Base-by-base conservation (phyloP, 1,139 yeast species). In the Zygotorulaspora mrakii region DNA sequence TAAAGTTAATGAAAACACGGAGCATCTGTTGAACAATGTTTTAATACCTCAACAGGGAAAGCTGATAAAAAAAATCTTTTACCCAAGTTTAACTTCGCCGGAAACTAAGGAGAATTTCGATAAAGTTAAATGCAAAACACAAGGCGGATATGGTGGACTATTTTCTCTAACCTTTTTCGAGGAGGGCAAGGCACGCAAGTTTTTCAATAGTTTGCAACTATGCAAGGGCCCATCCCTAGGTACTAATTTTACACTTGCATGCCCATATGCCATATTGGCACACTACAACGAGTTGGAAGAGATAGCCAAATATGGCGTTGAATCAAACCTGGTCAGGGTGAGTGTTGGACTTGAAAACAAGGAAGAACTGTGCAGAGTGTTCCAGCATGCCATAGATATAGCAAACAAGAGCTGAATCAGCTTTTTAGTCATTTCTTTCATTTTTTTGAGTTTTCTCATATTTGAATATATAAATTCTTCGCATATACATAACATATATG, bases 191-290 rank as follows among this genome's bases (percentile, higher is more conserved):
- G 95, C 96, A 0, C 71, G 73, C 31, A 69, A 68, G 20, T 91
- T 91, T 59, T 91, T 83, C 67, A 84, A 91, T 62, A 71, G 78
- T 2, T 74, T 85, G 35, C 70, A 75, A 35, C 67, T 89, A 42
- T 86, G 91, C 48, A 91, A 91, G 63, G 97, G 97, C 2, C 97
- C 97, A 3, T 84, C 95, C 12, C 71, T 91, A 52, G 97, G 97
- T 4, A 88, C 97, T 0, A 91, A 87, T 62, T 87, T 88, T 67
- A 87, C 97, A 0, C 70, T 89, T 54, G 89, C 87, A 3, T 87
- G 95, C 57, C 97, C 97, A 6, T 91, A 91, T 63, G 76, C 96
- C 3, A 76, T 91, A 34, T 71, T 91, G 46, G 96, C 96, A 0
- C 96, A 91, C 62, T 89, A 79, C 60, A 73, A 69, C 35, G 97